phyloP scores from a whole-genome alignment of 2,329 filamentous ascomycete genomes.

The Alternaria arborescens region DNA sequence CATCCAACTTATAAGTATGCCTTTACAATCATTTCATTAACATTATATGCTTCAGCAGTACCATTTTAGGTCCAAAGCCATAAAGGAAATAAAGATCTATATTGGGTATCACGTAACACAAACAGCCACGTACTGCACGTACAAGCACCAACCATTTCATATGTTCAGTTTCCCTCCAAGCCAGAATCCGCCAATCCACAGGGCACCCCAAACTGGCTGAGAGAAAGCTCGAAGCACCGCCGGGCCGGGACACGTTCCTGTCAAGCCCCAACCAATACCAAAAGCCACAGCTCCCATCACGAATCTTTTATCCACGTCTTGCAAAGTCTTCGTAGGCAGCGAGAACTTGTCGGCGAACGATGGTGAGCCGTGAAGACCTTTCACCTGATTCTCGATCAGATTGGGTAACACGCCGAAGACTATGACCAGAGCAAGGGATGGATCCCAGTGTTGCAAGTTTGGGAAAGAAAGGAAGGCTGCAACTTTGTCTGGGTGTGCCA shows the following conservation, averaged over 20 bases:
- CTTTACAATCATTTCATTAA: neutral
- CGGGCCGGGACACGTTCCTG: constrained; percentile 62
- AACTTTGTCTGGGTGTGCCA: constrained; percentile 61
- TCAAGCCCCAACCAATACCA: constrained; percentile 62
- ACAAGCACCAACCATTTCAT: neutral
- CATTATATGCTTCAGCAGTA: neutral
- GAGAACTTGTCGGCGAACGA: constrained; percentile 54
- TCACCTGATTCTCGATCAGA: constrained; percentile 41
- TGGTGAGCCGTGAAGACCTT: constrained; percentile 47
- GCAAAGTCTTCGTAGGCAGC: constrained; percentile 56
- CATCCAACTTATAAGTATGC: too few relatives aligned
- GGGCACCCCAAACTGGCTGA: constrained; percentile 59
- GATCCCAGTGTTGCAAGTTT: constrained; percentile 56
- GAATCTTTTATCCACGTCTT: constrained; percentile 60
- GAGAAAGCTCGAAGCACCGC: constrained; percentile 57
- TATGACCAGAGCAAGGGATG: constrained; percentile 59
- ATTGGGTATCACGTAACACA: neutral
- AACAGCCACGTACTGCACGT: neutral
- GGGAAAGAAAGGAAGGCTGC: constrained; percentile 60
- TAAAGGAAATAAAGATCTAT: neutral
- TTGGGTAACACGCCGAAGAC: constrained; percentile 61
- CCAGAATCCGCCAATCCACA: constrained; percentile 59
- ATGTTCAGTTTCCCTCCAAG: constrained; percentile 42
- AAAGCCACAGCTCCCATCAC: constrained; percentile 58
- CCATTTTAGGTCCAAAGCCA: too few relatives aligned